Percentiles rank a stretch among this genome's conserved stretches.
These are phyloP conservation scores for Scutellaria galericulata DNA, from an alignment of 257 asterid species.

Conservation along the genomic window DNA sequence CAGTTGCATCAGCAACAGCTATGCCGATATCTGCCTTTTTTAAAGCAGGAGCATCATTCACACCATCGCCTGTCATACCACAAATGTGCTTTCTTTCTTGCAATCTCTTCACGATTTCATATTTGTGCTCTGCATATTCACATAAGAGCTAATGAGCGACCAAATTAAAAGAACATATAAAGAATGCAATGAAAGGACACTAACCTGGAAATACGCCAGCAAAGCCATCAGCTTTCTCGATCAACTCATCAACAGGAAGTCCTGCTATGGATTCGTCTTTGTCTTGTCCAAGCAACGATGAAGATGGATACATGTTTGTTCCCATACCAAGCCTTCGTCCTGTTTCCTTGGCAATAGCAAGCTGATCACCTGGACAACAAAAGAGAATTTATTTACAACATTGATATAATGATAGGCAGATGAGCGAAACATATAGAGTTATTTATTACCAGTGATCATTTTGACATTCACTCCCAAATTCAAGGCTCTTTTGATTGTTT, in stretches of 20 bases:
- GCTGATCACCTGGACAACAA: constrained; percentile 65
- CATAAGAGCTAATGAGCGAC: too few relatives aligned
- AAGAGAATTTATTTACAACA: too few relatives aligned
- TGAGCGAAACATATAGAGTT: not conserved
- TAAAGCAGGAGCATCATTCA: constrained; percentile 94
- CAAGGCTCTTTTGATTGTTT: constrained; percentile 86
- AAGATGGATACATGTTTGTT: constrained; percentile 63
- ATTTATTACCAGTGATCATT: constrained; percentile 82
- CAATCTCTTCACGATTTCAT: constrained; percentile 89
- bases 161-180: too few relatives aligned
- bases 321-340: constrained; percentile 76
- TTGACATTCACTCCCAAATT: constrained; percentile 94
- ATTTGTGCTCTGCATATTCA: constrained; percentile 72
- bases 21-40: constrained; percentile 96
- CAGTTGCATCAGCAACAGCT: constrained; percentile 97
- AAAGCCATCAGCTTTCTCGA: constrained; percentile 95
- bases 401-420: not conserved
- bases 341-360: constrained; percentile 66
- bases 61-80: constrained; percentile 99
- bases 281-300: constrained; percentile 60
- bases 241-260: constrained; percentile 90
- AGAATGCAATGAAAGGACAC: constrained; percentile 16
- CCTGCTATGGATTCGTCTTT: constrained; percentile 78
- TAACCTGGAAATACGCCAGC: constrained; percentile 97
- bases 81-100: constrained; percentile 92